Conservation (phyloP, 2,329 filamentous ascomycete genomes). For the Hymenoscyphus linearis region DNA sequence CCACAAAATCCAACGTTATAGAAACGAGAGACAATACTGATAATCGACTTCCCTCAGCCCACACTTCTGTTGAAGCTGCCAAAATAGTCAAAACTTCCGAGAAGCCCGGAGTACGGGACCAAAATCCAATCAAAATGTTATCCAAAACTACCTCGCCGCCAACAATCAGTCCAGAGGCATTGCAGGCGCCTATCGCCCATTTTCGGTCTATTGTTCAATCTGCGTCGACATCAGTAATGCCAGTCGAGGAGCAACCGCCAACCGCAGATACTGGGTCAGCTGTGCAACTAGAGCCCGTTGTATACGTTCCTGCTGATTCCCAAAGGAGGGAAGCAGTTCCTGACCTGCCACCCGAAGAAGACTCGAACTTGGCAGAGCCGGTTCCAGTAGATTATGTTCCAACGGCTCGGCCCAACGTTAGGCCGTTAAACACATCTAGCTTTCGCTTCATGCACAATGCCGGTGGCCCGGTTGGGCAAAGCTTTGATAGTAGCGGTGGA, state of each 20-base stretch:
- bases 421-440: neutral
- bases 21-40: neutral
- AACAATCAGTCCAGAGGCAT: conserved; percentile 6
- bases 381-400: neutral
- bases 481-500: neutral
- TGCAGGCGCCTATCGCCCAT: conserved; percentile 3
- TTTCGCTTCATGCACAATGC: conserved; percentile 3
- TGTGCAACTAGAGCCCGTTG: neutral
- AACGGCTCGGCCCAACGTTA: neutral
- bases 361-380: neutral
- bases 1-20: neutral
- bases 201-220: conserved; percentile 16
- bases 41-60: neutral
- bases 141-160: neutral
- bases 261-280: neutral
- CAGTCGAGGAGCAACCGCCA: neutral
- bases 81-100: neutral
- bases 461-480: neutral
- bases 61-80: neutral
- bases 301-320: neutral
- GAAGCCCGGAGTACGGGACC: neutral
- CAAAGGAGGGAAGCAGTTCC: neutral
- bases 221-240: neutral
- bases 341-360: neutral
- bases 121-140: neutral